Evolutionary conservation across 2,329 filamentous ascomycete genomes (phyloP), one percentile per base, ranked within the genome.

Genomic region (Onygenales sp.): DNA sequence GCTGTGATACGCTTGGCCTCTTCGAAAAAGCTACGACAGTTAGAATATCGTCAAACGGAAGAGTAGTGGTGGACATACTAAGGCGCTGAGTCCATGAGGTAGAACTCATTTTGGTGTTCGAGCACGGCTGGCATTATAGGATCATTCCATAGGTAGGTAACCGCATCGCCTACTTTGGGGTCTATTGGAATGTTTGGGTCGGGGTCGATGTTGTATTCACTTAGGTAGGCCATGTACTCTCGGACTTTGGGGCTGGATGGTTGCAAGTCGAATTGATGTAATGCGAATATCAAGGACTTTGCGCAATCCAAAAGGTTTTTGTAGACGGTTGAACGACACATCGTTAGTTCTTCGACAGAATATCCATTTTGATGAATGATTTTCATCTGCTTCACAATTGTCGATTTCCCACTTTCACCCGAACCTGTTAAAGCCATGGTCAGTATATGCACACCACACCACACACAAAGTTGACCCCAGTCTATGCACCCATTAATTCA

Each of bases 311-410:
- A 82, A 56, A 98, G 79, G 70, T 98, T 98, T 75, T 98, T 98
- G 78, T 95, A 98, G 56, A 98, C 90, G 36, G 93, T 97, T 58
- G 95, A 83, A 55, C 93, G 87, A 75, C 97, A 97, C 68, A 95
- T 86, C 64, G 87, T 87, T 49, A 97, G 79, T 72, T 98, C 93
- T 64, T 97, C 92, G 61, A 89, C 84, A 9, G 89, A 91, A 73
- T 98, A 98, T 57, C 93, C 93, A 74, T 96, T 95, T 65, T 97
- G 86, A 68, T 98, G 93, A 66, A 98, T 97, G 64, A 98, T 98
- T 75, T 97, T 98, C 93, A 98, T 98, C 78, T 98, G 93, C 74
- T 98, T 98, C 62, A 98, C 93, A 64, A 98, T 97, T 8, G 93
- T 98, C 55, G 93, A 97, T 75, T 98, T 98, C 62, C 93, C 93